Conservation (phyloP, 2,329 filamentous ascomycete genomes). For the Fusarium sp. region DNA sequence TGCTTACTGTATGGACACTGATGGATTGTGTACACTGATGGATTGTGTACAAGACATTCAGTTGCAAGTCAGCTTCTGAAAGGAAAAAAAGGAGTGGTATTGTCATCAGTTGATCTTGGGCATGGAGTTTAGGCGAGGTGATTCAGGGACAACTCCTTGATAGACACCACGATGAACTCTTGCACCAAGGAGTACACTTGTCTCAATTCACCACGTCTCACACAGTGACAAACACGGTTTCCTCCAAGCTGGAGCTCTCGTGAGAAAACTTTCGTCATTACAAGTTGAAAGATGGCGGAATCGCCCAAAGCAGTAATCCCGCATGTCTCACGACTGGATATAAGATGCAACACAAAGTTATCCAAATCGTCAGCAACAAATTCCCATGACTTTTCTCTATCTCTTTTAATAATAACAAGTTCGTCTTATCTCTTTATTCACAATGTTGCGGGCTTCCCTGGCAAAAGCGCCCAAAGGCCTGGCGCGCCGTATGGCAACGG, state of each 20-base stretch:
- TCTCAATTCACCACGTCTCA: neutral
- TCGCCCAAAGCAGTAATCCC: slow-evolving; percentile 47
- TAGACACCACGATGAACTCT: too few relatives aligned
- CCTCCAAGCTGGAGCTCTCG: slow-evolving; percentile 18
- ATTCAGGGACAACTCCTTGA: too few relatives aligned
- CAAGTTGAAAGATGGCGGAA: slow-evolving; percentile 35
- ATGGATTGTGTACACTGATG: too few relatives aligned
- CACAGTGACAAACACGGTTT: slow-evolving; percentile 5
- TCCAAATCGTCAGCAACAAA: slow-evolving; percentile 3
- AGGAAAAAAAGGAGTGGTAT: too few relatives aligned
- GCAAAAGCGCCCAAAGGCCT: slow-evolving; percentile 27
- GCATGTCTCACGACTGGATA: slow-evolving; percentile 38
- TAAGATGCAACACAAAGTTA: slow-evolving; percentile 17
- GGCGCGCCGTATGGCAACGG: slow-evolving; percentile 32
- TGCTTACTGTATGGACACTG: too few relatives aligned
- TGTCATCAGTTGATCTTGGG: too few relatives aligned
- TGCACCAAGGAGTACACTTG: too few relatives aligned
- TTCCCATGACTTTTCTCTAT: neutral
- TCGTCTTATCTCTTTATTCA: neutral
- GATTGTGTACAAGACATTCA: too few relatives aligned
- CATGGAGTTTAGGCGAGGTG: too few relatives aligned
- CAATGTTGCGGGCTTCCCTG: slow-evolving; percentile 41
- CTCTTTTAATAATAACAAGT: neutral
- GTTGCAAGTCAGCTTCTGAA: too few relatives aligned
- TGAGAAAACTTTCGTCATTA: neutral